phyloP scores from a whole-genome alignment of 306 rosid genomes.

The cucumber (Cucumis sativus) region DNA sequence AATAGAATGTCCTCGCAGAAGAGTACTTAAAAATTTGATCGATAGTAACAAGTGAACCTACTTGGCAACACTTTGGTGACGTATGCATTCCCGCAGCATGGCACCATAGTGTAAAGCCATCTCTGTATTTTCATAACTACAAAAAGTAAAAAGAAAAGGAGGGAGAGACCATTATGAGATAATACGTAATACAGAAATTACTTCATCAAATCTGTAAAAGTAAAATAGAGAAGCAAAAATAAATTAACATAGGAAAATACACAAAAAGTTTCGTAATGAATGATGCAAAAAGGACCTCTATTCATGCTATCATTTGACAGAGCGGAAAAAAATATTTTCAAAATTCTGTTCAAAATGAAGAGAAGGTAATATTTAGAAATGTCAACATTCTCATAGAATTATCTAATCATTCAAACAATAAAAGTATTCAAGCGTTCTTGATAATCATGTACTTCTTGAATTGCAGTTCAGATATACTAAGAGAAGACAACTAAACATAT shows the following conservation, averaged over 20 bases:
- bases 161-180: background rate
- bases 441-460: background rate
- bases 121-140: slow-evolving; percentile 70
- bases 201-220: background rate
- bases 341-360: background rate
- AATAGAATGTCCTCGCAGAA: background rate
- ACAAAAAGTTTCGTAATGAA: background rate
- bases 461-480: background rate
- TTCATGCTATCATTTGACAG: background rate
- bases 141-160: background rate
- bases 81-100: slow-evolving; percentile 96
- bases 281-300: background rate
- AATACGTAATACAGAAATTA: background rate
- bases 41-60: slow-evolving; percentile 16
- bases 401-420: background rate
- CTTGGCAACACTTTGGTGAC: slow-evolving; percentile 98
- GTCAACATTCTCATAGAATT: background rate
- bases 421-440: background rate
- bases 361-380: background rate
- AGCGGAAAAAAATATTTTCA: background rate
- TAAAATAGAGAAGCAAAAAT: background rate
- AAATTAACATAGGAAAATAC: background rate
- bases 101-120: slow-evolving; percentile 98
- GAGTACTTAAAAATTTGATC: background rate
- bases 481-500: background rate